Conservation (phyloP, 2,329 filamentous ascomycete genomes). For the Colletotrichum destructivum region DNA sequence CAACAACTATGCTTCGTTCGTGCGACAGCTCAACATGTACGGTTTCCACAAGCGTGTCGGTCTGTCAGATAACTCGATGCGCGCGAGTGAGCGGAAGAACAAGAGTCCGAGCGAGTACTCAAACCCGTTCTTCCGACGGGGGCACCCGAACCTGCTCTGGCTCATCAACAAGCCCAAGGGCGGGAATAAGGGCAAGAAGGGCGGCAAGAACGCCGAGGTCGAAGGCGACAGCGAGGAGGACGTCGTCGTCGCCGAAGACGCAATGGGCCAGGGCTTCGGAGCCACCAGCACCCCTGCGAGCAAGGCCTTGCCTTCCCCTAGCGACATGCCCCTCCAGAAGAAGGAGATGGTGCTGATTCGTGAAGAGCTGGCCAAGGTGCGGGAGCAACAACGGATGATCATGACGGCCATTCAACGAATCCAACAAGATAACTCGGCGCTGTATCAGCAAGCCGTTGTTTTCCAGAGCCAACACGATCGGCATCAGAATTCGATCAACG, state of each 20-base stretch:
- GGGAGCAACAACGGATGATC: slow-evolving; percentile 89
- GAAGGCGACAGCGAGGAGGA: slow-evolving; percentile 80
- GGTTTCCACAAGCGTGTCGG: slow-evolving; percentile 97
- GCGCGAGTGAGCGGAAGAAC: slow-evolving; percentile 95
- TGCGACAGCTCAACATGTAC: slow-evolving; percentile 96
- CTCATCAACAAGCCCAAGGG: slow-evolving; percentile 96
- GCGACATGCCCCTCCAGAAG: slow-evolving; percentile 68
- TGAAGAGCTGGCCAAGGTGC: slow-evolving; percentile 84
- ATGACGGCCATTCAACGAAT: slow-evolving; percentile 85
- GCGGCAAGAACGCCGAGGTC: slow-evolving; percentile 74
- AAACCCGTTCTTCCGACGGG: slow-evolving; percentile 95
- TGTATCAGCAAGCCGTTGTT: slow-evolving; percentile 88
- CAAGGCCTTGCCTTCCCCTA: slow-evolving; percentile 59
- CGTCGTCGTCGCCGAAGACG: slow-evolving; percentile 58
- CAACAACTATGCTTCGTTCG: slow-evolving; percentile 97
- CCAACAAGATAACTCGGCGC: slow-evolving; percentile 87
- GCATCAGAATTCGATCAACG: slow-evolving; percentile 99
- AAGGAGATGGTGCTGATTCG: slow-evolving; percentile 85
- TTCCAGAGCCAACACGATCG: slow-evolving; percentile 94
- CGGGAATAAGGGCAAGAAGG: slow-evolving; percentile 72
- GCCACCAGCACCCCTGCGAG: slow-evolving; percentile 47
- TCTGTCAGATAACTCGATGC: slow-evolving; percentile 97
- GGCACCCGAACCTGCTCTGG: slow-evolving; percentile 93
- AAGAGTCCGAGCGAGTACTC: slow-evolving; percentile 99
- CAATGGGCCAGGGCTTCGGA: slow-evolving; percentile 38